phyloP scores from a whole-genome alignment of 371 early-diverging fungal species.

The Mucor lusitanicus region DNA sequence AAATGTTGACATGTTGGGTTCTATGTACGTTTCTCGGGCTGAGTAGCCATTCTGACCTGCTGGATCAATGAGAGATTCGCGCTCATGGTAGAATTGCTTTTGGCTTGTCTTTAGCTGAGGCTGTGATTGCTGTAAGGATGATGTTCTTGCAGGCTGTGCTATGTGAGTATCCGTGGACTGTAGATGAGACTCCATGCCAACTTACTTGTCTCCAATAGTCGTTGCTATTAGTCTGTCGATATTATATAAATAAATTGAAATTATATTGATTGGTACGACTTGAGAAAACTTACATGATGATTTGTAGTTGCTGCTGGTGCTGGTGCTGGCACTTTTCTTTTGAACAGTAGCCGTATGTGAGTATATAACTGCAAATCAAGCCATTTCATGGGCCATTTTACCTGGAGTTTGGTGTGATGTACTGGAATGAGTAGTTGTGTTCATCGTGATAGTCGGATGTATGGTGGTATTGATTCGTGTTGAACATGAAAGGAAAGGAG shows the following conservation, averaged over 20 bases:
- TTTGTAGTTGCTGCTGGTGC: background rate
- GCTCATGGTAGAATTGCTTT: conserved; percentile 1
- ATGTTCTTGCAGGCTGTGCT: conserved; percentile 16
- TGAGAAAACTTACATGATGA: conserved; percentile 16
- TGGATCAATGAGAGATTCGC: conserved; percentile 29
- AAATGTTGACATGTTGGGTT: conserved; percentile 17
- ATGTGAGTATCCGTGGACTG: background rate
- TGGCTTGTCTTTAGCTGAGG: conserved; percentile 5
- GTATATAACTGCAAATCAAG: background rate
- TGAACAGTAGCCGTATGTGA: background rate
- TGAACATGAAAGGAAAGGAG: conserved; percentile 9
- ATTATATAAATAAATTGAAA: background rate
- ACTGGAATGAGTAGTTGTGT: conserved; percentile 3
- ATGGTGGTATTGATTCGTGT: background rate
- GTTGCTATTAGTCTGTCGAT: background rate
- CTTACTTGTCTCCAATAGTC: conserved; percentile 25
- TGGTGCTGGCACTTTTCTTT: conserved; percentile 16
- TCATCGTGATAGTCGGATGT: background rate
- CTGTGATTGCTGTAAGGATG: conserved; percentile 21
- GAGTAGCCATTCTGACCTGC: background rate
- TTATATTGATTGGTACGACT: conserved; percentile 1
- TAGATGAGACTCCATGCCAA: background rate
- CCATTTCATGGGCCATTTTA: background rate
- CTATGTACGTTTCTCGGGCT: conserved; percentile 23
- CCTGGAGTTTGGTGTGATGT: conserved; percentile 24